A percentile compares a stretch with the other conserved stretches of the same genome.
These are phyloP conservation scores for Nakazawaea molendinolei DNA, from an alignment of 805 yeast genomes.

Conservation along the genomic window DNA sequence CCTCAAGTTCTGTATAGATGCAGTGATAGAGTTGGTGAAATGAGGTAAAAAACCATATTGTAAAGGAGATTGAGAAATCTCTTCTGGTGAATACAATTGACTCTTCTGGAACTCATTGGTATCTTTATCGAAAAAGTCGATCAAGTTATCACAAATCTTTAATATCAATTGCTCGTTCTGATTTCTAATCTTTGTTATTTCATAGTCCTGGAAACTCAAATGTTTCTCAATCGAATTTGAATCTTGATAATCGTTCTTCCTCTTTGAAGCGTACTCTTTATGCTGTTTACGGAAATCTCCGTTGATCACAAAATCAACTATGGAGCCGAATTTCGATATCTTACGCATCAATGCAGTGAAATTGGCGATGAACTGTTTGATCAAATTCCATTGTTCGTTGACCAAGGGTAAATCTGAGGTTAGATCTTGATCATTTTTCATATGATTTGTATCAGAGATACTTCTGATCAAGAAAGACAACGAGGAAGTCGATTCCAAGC, in stretches of 20 bases:
- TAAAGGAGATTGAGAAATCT: constrained; percentile 12
- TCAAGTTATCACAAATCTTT: constrained; percentile 23
- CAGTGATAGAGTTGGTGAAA: constrained; percentile 46
- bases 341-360: constrained; percentile 28
- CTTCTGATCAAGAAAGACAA: constrained; percentile 6
- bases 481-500: constrained; percentile 4
- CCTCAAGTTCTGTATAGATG: constrained; percentile 45
- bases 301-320: constrained; percentile 45
- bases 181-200: constrained; percentile 32
- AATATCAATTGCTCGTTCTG: constrained; percentile 20
- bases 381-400: constrained; percentile 53
- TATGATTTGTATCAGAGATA: constrained; percentile 10
- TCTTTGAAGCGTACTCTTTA: constrained; percentile 17
- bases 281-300: constrained; percentile 35
- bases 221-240: constrained; percentile 27
- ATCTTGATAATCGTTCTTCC: constrained; percentile 17
- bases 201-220: constrained; percentile 34
- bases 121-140: constrained; percentile 23
- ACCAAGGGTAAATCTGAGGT: constrained; percentile 43
- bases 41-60: constrained; percentile 58
- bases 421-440: constrained; percentile 7
- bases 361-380: constrained; percentile 34
- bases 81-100: background rate
- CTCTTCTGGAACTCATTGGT: constrained; percentile 32
- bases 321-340: constrained; percentile 46